Conservation (phyloP, 768 basidiomycete species). For the Lentinula lateritia region DNA sequence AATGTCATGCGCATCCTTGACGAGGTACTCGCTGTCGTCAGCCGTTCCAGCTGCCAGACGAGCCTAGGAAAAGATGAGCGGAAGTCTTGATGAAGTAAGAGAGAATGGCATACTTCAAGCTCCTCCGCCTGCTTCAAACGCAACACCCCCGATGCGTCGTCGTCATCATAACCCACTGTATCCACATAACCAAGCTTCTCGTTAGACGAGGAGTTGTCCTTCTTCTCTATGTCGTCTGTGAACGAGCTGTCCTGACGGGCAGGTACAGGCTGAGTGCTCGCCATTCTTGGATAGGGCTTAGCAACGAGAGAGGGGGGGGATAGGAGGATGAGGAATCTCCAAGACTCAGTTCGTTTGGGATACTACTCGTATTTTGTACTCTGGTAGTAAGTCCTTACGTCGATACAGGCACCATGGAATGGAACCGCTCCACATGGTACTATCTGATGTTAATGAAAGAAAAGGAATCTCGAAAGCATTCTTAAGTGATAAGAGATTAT, state of each 20-base stretch:
- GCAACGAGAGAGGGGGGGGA: not conserved
- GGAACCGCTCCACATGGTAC: not conserved
- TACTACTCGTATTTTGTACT: not conserved
- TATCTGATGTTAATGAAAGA: not conserved
- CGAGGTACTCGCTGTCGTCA: slow-evolving; percentile 27
- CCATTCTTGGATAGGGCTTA: not conserved
- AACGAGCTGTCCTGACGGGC: not conserved
- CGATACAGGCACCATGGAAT: not conserved
- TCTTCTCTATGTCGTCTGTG: not conserved
- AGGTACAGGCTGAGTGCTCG: not conserved
- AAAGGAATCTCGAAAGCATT: not conserved
- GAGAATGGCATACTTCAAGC: not conserved
- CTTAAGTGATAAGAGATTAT: not conserved
- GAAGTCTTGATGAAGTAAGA: not conserved
- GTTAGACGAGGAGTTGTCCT: not conserved
- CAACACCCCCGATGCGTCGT: not conserved
- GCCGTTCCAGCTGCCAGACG: slow-evolving; percentile 24
- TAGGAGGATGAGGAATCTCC: not conserved
- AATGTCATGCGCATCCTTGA: slow-evolving; percentile 32
- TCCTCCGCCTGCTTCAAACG: slow-evolving; percentile 1
- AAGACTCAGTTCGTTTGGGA: not conserved
- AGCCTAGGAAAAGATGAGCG: slow-evolving; percentile 10
- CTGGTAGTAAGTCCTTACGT: not conserved
- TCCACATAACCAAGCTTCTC: slow-evolving; percentile 1
- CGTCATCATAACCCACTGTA: not conserved